phyloP scores from a whole-genome alignment of 2,329 filamentous ascomycete genomes.

The Diplodia mutila region DNA sequence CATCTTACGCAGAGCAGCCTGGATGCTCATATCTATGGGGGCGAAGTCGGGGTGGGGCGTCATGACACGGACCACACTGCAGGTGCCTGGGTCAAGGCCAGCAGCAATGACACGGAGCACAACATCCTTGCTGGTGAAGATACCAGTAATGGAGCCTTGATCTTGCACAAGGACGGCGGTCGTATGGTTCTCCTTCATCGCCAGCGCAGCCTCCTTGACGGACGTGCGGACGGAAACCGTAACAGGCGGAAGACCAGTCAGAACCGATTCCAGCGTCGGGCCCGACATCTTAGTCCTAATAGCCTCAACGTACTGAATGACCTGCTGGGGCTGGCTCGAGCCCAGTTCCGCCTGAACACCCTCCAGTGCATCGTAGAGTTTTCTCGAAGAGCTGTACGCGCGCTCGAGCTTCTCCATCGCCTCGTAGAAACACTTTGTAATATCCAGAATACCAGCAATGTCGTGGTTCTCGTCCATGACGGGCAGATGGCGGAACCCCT shows the following conservation, averaged over 20 bases:
- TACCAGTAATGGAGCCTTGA: slow-evolving; percentile 95
- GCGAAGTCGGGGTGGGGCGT: slow-evolving; percentile 98
- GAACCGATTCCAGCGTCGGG: slow-evolving; percentile 89
- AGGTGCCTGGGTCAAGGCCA: slow-evolving; percentile 88
- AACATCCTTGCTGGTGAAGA: slow-evolving; percentile 99
- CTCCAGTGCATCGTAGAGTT: slow-evolving; percentile 95
- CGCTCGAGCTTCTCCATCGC: slow-evolving; percentile 99
- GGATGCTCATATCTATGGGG: slow-evolving; percentile 98
- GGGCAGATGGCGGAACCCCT: slow-evolving; percentile 94
- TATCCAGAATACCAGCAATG: slow-evolving; percentile 96
- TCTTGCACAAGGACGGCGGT: slow-evolving; percentile 96
- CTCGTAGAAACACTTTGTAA: slow-evolving; percentile 99
- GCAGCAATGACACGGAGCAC: slow-evolving; percentile 97
- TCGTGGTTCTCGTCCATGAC: slow-evolving; percentile 99
- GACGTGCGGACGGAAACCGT: slow-evolving; percentile 96
- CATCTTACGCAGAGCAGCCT: slow-evolving; percentile 98
- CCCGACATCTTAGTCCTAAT: slow-evolving; percentile 96
- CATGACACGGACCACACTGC: slow-evolving; percentile 98
- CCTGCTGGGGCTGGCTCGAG: slow-evolving; percentile 94
- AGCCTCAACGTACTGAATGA: slow-evolving; percentile 98
- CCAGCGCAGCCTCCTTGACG: slow-evolving; percentile 88
- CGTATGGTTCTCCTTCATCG: slow-evolving; percentile 99
- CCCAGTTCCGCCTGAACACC: slow-evolving; percentile 97
- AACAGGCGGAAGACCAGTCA: slow-evolving; percentile 88
- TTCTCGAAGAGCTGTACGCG: slow-evolving; percentile 95